Percentiles rank a stretch among this genome's conserved stretches.
These are phyloP conservation scores for Bolboschoenus planiculmis DNA, from an alignment of 176 grass and related monocot genomes.

Conservation along the genomic window DNA sequence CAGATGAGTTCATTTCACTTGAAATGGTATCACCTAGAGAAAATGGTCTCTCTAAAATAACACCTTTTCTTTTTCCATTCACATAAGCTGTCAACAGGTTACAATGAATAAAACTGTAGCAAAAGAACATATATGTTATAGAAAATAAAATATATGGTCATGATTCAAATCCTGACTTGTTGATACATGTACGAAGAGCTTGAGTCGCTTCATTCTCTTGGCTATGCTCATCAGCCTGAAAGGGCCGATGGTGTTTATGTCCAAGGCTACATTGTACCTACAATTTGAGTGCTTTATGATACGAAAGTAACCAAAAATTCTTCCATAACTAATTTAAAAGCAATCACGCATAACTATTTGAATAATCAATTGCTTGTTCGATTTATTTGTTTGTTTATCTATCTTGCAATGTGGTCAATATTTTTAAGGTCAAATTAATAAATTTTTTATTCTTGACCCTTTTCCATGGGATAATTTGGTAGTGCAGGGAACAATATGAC, in stretches of 20 bases:
- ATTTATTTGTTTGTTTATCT: too few relatives aligned
- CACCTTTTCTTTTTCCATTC: neutral
- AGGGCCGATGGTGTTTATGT: neutral
- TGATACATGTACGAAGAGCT: neutral
- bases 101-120: neutral
- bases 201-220: neutral
- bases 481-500: too few relatives aligned
- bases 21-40: neutral
- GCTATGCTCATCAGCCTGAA: neutral
- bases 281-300: neutral
- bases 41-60: neutral
- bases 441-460: neutral
- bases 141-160: neutral
- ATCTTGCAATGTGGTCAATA: too few relatives aligned
- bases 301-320: neutral
- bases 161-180: neutral
- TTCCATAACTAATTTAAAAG: too few relatives aligned
- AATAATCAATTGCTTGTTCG: too few relatives aligned
- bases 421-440: too few relatives aligned
- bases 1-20: neutral
- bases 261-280: neutral
- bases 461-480: neutral
- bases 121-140: neutral
- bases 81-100: neutral
- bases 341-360: too few relatives aligned